Percentiles rank a stretch among this genome's conserved stretches.
These are phyloP conservation scores for Platanthera zijinensis DNA, from an alignment of 106 monocot genomes.

Conservation along the genomic window DNA sequence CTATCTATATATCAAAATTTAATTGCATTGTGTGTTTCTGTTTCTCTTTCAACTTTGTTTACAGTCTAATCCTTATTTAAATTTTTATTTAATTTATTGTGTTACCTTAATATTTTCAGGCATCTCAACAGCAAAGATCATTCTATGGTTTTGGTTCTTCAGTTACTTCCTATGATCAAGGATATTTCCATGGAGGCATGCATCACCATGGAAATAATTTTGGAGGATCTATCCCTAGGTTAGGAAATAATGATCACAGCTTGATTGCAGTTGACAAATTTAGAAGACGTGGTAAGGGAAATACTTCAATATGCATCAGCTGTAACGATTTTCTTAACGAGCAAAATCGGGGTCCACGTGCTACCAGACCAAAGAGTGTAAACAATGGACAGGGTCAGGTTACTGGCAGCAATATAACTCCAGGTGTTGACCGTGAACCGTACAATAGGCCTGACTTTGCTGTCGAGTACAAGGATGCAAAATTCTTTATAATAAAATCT, in stretches of 20 bases:
- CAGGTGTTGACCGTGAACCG: slow-evolving; percentile 15
- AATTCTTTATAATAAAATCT: slow-evolving; percentile 87
- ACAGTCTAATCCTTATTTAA: not conserved
- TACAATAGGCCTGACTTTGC: slow-evolving; percentile 61
- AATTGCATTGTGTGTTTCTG: not conserved
- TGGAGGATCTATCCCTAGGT: slow-evolving; percentile 22
- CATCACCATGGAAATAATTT: slow-evolving; percentile 34
- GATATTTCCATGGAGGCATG: slow-evolving; percentile 35
- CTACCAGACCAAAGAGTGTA: slow-evolving; percentile 36
- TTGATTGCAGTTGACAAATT: slow-evolving; percentile 35
- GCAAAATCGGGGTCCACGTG: slow-evolving; percentile 64
- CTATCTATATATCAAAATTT: not conserved
- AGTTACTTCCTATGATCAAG: slow-evolving; percentile 30
- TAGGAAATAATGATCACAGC: slow-evolving; percentile 18
- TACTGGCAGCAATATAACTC: slow-evolving; percentile 11
- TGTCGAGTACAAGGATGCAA: slow-evolving; percentile 74
- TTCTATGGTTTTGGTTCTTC: slow-evolving; percentile 37
- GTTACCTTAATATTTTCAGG: slow-evolving; percentile 19
- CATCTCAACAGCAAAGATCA: slow-evolving; percentile 29
- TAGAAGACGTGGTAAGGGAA: slow-evolving; percentile 39
- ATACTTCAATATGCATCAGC: slow-evolving; percentile 24
- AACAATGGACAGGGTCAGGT: slow-evolving; percentile 15
- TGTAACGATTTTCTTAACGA: slow-evolving; percentile 53
- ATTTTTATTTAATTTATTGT: not conserved
- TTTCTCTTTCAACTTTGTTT: not conserved